Evolutionary conservation across 176 grass and related monocot species (phyloP).

Genomic region (Zoysia japonica): DNA sequence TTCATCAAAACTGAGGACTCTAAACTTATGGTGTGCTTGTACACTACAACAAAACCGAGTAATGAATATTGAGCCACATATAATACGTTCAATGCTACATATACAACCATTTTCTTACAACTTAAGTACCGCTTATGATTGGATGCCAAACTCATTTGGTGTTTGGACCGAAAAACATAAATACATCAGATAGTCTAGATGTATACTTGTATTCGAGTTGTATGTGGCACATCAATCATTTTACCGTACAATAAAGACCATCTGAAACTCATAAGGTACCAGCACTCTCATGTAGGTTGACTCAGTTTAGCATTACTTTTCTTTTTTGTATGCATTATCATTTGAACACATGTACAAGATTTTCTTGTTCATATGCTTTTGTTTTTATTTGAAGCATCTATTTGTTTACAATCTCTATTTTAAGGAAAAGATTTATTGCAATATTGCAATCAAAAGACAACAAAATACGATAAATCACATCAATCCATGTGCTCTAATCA

Average conservation of each 20-base stretch:
- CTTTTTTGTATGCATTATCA: conserved; percentile 21
- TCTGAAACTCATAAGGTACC: conserved; percentile 8
- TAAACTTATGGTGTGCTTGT: conserved; percentile 37
- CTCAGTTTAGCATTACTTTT: conserved; percentile 3
- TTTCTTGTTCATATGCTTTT: not conserved
- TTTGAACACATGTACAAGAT: not conserved
- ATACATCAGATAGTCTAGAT: not conserved
- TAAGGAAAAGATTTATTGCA: not conserved
- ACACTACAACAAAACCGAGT: conserved; percentile 3
- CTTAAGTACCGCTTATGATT: not conserved
- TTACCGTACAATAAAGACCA: conserved; percentile 7
- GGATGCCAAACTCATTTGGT: not conserved
- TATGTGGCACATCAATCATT: not conserved
- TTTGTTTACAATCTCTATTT: not conserved
- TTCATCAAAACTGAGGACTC: conserved; percentile 9
- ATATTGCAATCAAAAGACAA: conserved; percentile 6
- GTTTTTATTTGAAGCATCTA: conserved; percentile 14
- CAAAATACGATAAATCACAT: conserved; percentile 21
- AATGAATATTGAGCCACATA: not conserved
- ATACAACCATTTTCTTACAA: not conserved
- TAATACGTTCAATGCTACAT: not conserved
- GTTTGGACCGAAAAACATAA: not conserved
- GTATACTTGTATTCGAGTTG: not conserved
- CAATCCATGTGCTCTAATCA: not conserved
- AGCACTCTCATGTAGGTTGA: not conserved